Conservation (phyloP, 345 rosid genomes). For the Arabis hirsuta region DNA sequence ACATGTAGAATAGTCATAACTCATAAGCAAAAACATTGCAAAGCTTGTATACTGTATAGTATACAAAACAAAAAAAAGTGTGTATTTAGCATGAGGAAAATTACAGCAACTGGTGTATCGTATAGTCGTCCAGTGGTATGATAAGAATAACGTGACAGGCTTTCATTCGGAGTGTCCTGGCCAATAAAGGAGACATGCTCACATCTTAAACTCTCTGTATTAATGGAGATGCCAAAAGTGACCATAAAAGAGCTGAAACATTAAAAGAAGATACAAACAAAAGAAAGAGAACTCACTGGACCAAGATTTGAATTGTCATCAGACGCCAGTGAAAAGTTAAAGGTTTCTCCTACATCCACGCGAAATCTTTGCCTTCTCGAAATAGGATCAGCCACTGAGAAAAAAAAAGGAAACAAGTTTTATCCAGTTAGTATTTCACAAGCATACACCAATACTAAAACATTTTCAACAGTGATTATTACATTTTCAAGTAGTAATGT, state of each 20-base stretch:
- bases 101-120: background rate
- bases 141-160: background rate
- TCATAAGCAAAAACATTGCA: background rate
- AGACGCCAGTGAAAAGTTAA: too few species aligned
- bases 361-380: constrained; percentile 17
- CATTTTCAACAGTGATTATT: background rate
- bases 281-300: constrained; percentile 34
- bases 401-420: background rate
- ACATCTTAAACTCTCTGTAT: background rate
- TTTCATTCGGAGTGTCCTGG: background rate
- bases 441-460: background rate
- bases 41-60: too few species aligned
- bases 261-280: background rate
- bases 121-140: background rate
- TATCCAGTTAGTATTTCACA: background rate
- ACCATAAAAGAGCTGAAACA: constrained; percentile 7
- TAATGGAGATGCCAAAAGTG: constrained; percentile 21
- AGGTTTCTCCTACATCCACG: too few species aligned
- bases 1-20: background rate
- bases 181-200: too few species aligned
- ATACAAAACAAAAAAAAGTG: too few species aligned
- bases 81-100: too few species aligned
- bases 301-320: constrained; percentile 38
- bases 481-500: background rate
- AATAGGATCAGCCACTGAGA: constrained; percentile 43